These are phyloP conservation scores for Cercospora citrullina DNA, from an alignment of 2,329 filamentous ascomycete species.

Conservation along the genomic window DNA sequence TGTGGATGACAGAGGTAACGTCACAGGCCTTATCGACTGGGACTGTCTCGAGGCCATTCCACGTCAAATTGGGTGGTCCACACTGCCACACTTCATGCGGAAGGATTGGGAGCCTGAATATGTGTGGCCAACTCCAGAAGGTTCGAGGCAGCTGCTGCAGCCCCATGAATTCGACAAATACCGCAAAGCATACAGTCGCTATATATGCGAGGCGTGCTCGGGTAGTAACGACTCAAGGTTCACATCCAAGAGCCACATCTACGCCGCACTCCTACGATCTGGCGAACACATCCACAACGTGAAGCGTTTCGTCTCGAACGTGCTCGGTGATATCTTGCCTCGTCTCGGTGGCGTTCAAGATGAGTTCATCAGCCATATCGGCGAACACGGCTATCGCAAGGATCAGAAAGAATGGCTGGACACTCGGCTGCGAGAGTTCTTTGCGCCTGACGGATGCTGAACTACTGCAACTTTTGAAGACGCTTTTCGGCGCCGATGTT, in stretches of 20 bases:
- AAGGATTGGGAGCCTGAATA: conserved; percentile 22
- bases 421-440: conserved; percentile 12
- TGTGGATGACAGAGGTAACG: conserved; percentile 15
- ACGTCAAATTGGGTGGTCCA: conserved; percentile 23
- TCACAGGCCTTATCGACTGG: conserved; percentile 27
- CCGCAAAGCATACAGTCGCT: conserved; percentile 20
- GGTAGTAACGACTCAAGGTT: conserved; percentile 17
- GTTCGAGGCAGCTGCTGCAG: conserved; percentile 4
- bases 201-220: conserved; percentile 21
- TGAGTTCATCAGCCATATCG: conserved; percentile 15
- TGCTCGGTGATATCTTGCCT: conserved; percentile 21
- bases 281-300: conserved; percentile 21
- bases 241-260: conserved; percentile 27
- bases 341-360: conserved; percentile 11
- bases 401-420: conserved; percentile 23
- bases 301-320: conserved; percentile 22
- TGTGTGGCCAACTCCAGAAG: conserved; percentile 16
- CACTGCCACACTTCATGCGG: conserved; percentile 22
- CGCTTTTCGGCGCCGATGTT: neutral
- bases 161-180: conserved; percentile 23
- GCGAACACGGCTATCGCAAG: conserved; percentile 13
- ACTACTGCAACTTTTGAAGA: neutral
- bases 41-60: conserved; percentile 25
- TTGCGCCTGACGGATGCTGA: conserved; percentile 18
- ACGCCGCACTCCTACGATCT: conserved; percentile 17